Base-by-base conservation (phyloP, 108 stramenopile species). In the Stephanodiscus minutulus region DNA sequence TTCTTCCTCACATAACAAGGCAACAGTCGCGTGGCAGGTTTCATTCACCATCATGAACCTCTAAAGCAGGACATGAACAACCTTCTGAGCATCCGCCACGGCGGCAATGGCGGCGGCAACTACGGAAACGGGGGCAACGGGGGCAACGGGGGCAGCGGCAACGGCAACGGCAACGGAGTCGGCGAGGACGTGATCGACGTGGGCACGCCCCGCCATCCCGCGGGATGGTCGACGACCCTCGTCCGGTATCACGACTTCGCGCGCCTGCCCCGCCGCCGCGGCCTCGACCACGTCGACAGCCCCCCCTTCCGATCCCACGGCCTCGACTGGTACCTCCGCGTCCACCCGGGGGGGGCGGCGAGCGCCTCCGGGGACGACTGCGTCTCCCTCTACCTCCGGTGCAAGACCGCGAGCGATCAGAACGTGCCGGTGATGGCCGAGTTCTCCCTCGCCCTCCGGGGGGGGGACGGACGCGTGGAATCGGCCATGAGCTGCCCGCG, bases 201-300 rank as follows among this genome's bases (percentile, higher is more conserved):
- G 21, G 72, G 72, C 18, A 56, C 62, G 11, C 72, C 62, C 21
- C 72, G 41, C 5, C 62, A 41, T 13, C 72, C 63, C 11, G 46
- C 53, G 15, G 72, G 72, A 17, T 73, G 72, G 72, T 53, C 52
- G 6, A 41, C 44, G 6, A 61, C 61, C 5, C 39, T 24, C 21
- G 54, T 76, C 3, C 50, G 61, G 24, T 76, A 68, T 67, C 74
- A 76, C 68, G 47, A 58, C 44, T 76, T 76, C 44, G 55, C 27
- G 24, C 43, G 27, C 0, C 58, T 68, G 4, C 74, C 66, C 9
- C 55, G 20, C 66, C 27, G 58, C 25, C 57, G 56, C 27, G 74
- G 74, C 12, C 13, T 44, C 43, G 61, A 77, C 12, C 54, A 33
- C 21, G 49, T 33, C 25, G 69, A 70, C 54, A 70, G 68, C 18